Conservation (phyloP, 2,329 filamentous ascomycete species). For the Colletotrichum sidae region DNA sequence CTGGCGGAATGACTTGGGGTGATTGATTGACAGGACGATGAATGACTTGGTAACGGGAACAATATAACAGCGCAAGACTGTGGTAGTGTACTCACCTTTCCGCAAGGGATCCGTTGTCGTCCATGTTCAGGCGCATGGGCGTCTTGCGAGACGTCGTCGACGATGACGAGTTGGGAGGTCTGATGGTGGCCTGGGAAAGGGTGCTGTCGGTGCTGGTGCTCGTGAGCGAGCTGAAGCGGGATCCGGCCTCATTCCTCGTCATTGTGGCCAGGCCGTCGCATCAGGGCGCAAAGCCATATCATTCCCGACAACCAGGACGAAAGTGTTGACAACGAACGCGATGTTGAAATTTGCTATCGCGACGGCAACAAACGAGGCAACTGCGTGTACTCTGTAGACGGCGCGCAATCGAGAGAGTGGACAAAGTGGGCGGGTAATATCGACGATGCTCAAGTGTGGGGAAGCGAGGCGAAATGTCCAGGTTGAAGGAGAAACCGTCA, state of each 20-base stretch:
- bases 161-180: constrained; percentile 54
- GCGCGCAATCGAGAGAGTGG: no score
- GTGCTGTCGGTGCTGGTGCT: constrained; percentile 75
- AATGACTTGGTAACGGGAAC: not conserved
- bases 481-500: no score
- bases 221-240: constrained; percentile 75
- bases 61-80: not conserved
- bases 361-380: no score
- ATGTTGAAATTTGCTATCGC: not conserved
- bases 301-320: constrained; percentile 21
- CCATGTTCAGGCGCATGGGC: constrained; percentile 48
- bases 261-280: constrained; percentile 62
- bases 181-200: constrained; percentile 74
- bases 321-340: not conserved
- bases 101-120: constrained; percentile 55
- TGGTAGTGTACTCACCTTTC: constrained; percentile 48
- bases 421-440: no score
- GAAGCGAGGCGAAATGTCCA: no score
- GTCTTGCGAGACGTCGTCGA: constrained; percentile 45
- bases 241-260: constrained; percentile 73
- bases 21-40: constrained; percentile 11
- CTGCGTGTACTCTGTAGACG: no score
- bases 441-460: no score
- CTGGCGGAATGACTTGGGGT: constrained; percentile 19
- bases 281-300: constrained; percentile 35